Percentiles rank a stretch among this genome's conserved stretches.
Conservation (phyloP, 108 stramenopile genomes). For the Fistulifera solaris region DNA sequence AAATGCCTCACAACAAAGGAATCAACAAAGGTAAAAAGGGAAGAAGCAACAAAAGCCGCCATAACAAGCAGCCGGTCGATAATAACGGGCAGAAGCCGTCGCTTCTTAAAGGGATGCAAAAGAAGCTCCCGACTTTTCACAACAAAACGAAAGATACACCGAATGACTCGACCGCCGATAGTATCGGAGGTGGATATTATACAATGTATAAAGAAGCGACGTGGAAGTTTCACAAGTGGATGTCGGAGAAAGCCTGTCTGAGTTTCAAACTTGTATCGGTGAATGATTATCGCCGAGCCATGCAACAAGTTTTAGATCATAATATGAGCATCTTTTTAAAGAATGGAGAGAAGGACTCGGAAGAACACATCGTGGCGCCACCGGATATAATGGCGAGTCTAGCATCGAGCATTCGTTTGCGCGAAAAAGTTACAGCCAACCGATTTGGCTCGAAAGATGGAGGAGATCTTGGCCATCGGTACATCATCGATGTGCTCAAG, state of each 20-base stretch:
- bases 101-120: too few species aligned
- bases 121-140: too few species aligned
- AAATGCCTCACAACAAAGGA: too few species aligned
- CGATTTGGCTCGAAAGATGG: background rate
- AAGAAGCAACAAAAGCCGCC: too few species aligned
- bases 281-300: slow-evolving; percentile 10
- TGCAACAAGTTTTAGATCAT: slow-evolving; percentile 2
- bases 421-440: slow-evolving; percentile 2
- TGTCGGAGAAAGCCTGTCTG: background rate
- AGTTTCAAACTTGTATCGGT: background rate
- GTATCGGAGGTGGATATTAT: slow-evolving; percentile 7
- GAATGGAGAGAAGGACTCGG: background rate
- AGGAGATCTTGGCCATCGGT: slow-evolving; percentile 5
- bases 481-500: slow-evolving; percentile 5
- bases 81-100: too few species aligned
- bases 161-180: too few species aligned
- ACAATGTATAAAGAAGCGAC: slow-evolving; percentile 8
- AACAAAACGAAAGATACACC: too few species aligned
- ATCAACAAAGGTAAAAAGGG: too few species aligned
- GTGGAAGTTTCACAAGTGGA: slow-evolving; percentile 2
- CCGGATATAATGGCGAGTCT: slow-evolving; percentile 3
- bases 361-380: slow-evolving; percentile 3
- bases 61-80: too few species aligned
- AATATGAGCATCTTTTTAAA: background rate
- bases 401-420: slow-evolving; percentile 6